Conservation (phyloP, 2,329 filamentous ascomycete species). For the Trichoderma lentiforme region DNA sequence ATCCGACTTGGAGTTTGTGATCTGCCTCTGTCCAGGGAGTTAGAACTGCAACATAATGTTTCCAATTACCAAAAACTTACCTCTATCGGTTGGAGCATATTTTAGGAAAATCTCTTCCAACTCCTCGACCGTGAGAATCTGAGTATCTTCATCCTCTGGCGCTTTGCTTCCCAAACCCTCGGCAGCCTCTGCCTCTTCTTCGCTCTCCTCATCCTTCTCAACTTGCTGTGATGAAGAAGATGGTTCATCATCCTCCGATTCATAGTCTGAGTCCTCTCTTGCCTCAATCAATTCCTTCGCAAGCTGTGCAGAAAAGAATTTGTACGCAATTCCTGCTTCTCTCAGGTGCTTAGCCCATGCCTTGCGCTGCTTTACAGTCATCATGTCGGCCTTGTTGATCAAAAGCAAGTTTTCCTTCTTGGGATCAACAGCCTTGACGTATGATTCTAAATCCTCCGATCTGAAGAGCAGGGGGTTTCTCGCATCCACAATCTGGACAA, state of each 20-base stretch:
- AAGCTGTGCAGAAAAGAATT: constrained; percentile 91
- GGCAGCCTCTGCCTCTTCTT: constrained; percentile 22
- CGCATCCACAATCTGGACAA: constrained; percentile 98
- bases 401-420: constrained; percentile 88
- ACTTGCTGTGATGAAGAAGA: constrained; percentile 17
- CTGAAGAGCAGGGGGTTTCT: constrained; percentile 91
- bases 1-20: constrained; percentile 78
- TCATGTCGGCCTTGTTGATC: constrained; percentile 99
- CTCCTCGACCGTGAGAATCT: constrained; percentile 90
- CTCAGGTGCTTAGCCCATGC: constrained; percentile 86
- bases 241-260: constrained; percentile 39
- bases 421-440: constrained; percentile 87
- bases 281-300: constrained; percentile 87
- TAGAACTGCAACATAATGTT: constrained; percentile 2
- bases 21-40: constrained; percentile 39
- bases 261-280: constrained; percentile 50
- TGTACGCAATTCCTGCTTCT: constrained; percentile 77
- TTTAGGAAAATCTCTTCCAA: constrained; percentile 83
- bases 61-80: constrained; percentile 32
- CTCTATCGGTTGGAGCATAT: constrained; percentile 56
- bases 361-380: constrained; percentile 79
- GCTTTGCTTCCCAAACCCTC: constrained; percentile 24
- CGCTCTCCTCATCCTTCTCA: constrained; percentile 24
- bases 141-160: constrained; percentile 56
- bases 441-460: constrained; percentile 86